Conservation (phyloP, 192 early-diverging fungal species). For the Lobosporangium transversale region DNA sequence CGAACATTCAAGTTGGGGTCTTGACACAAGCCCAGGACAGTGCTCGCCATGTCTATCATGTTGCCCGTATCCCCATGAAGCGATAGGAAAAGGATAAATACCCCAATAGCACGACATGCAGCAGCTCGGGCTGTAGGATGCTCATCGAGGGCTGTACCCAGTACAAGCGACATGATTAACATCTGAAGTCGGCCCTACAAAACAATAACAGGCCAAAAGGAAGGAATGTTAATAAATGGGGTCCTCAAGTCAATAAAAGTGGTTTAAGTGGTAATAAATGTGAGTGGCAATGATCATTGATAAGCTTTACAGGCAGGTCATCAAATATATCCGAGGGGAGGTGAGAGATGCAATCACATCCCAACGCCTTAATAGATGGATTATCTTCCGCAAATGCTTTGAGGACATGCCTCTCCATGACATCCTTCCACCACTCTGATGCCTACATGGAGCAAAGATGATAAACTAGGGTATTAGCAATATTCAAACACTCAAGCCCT, state of each 20-base stretch:
- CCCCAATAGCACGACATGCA: constrained; percentile 72
- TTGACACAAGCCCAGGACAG: constrained; percentile 57
- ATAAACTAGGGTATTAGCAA: too few relatives aligned
- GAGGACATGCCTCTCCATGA: constrained; percentile 57
- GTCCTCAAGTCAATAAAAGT: too few relatives aligned
- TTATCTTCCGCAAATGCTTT: constrained; percentile 47
- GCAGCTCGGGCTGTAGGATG: constrained; percentile 67
- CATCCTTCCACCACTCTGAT: constrained; percentile 54
- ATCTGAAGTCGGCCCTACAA: constrained; percentile 46
- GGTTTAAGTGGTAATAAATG: too few relatives aligned
- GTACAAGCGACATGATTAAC: constrained; percentile 53
- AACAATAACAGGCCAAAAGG: background rate
- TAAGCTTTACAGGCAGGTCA: constrained; percentile 52
- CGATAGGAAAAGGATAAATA: constrained; percentile 65
- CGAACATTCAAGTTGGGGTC: constrained; percentile 70
- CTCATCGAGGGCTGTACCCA: constrained; percentile 61
- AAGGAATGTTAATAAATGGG: background rate
- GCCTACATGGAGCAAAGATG: constrained; percentile 2
- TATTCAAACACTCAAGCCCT: background rate
- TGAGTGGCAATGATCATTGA: background rate
- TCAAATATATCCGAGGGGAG: constrained; percentile 55
- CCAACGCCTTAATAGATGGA: constrained; percentile 48
- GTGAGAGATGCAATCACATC: constrained; percentile 61
- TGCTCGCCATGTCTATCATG: constrained; percentile 63
- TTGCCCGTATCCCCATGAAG: constrained; percentile 70